These are phyloP conservation scores for Candida tallmaniae DNA, from an alignment of 805 yeast species.

Conservation along the genomic window DNA sequence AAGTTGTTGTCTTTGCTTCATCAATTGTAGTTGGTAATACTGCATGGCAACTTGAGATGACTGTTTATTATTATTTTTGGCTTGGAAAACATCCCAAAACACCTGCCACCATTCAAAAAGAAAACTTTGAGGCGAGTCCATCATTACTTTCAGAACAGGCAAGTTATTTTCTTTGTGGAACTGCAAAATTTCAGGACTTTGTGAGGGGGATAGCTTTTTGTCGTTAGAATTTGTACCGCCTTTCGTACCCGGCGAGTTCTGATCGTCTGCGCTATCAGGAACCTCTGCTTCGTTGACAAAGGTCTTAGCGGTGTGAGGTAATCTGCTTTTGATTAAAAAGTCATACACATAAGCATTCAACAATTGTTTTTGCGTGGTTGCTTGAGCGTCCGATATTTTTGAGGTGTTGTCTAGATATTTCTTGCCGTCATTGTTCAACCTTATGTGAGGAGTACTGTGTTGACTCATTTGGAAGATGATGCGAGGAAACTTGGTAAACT, in stretches of 20 bases:
- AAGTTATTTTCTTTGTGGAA: slow-evolving; percentile 38
- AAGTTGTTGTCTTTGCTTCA: slow-evolving; percentile 58
- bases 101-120: slow-evolving; percentile 94
- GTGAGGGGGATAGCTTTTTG: not conserved
- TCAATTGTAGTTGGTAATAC: slow-evolving; percentile 59
- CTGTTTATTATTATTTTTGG: slow-evolving; percentile 48
- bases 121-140: slow-evolving; percentile 86
- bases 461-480: too few species aligned
- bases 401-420: slow-evolving; percentile 5
- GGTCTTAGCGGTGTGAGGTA: slow-evolving; percentile 66
- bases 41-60: slow-evolving; percentile 48
- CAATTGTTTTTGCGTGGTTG: slow-evolving; percentile 51
- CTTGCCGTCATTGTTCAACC: slow-evolving; percentile 9
- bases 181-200: slow-evolving; percentile 15
- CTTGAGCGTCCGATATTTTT: slow-evolving; percentile 35
- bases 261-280: slow-evolving; percentile 25
- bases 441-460: slow-evolving; percentile 34
- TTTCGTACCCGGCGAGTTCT: slow-evolving; percentile 1
- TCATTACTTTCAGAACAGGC: slow-evolving; percentile 48
- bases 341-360: slow-evolving; percentile 85
- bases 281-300: slow-evolving; percentile 77
- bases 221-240: not conserved
- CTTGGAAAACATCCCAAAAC: slow-evolving; percentile 90
- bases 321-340: slow-evolving; percentile 69
- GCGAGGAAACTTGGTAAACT: too few species aligned